phyloP scores from a whole-genome alignment of 208 protist genomes.

The Lotmaria passim region DNA sequence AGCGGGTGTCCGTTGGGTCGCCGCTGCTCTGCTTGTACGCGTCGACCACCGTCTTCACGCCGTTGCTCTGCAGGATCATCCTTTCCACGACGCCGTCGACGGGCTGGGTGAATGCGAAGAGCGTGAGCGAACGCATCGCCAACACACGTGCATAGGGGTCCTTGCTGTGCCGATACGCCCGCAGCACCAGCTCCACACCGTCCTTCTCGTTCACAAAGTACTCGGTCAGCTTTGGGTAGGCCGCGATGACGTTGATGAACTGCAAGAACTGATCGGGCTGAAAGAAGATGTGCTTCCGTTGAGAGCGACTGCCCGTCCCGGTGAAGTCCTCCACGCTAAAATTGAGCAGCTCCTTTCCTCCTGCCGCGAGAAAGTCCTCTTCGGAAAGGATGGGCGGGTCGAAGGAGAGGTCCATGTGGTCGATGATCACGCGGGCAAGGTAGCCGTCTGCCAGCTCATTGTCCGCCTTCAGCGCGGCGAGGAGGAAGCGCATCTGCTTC shows the following conservation, averaged over 20 bases:
- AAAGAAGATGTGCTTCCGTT: conserved; percentile 89
- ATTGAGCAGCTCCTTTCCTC: conserved; percentile 74
- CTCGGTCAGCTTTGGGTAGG: conserved; percentile 70
- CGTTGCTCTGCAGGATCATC: conserved; percentile 72
- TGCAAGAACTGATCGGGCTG: conserved; percentile 85
- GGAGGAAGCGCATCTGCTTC: conserved; percentile 90
- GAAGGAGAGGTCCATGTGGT: conserved; percentile 90
- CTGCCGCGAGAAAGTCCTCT: conserved; percentile 64
- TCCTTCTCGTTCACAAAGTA: conserved; percentile 78
- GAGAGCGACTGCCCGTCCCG: conserved; percentile 46
- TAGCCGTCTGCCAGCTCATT: conserved; percentile 92
- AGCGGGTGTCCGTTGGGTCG: conserved; percentile 89
- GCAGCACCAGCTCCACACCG: conserved; percentile 78
- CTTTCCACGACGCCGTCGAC: conserved; percentile 82
- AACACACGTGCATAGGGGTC: conserved; percentile 81
- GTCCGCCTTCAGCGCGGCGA: conserved; percentile 83
- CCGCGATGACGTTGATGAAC: conserved; percentile 78
- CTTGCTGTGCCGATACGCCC: conserved; percentile 67
- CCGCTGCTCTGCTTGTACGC: conserved; percentile 83
- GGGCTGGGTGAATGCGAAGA: conserved; percentile 85
- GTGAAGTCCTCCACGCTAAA: conserved; percentile 88
- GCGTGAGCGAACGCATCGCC: conserved; percentile 72
- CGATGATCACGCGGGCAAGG: conserved; percentile 82
- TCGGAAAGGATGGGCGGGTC: conserved; percentile 74
- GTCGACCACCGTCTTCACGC: conserved; percentile 73